phyloP scores from a whole-genome alignment of 768 basidiomycete species.

The Amanita muscaria region DNA sequence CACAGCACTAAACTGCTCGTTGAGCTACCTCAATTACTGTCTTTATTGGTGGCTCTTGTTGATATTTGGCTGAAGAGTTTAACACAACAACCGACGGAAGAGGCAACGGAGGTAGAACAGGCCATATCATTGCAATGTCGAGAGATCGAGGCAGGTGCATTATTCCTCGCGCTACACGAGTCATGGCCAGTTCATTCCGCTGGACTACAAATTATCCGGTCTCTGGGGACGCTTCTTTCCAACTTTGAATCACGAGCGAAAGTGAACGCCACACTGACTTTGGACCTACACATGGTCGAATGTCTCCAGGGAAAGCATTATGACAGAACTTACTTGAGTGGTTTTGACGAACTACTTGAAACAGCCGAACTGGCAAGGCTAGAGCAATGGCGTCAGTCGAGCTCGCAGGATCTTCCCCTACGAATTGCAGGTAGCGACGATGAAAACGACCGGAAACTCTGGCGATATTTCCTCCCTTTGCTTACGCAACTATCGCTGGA shows the following conservation, averaged over 20 bases:
- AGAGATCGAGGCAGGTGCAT: conserved; percentile 61
- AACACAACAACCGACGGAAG: conserved; percentile 28
- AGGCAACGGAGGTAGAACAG: conserved; percentile 33
- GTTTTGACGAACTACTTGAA: conserved; percentile 61
- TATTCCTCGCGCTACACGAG: conserved; percentile 68
- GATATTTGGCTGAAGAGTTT: conserved; percentile 56
- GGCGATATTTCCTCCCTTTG: conserved; percentile 64
- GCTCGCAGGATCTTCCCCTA: conserved; percentile 47
- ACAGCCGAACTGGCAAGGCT: conserved; percentile 50
- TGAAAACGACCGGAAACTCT: conserved; percentile 60
- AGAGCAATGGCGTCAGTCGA: conserved; percentile 56
- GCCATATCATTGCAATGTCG: conserved; percentile 36
- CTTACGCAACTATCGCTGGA: conserved; percentile 53
- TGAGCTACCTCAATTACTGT: conserved; percentile 58
- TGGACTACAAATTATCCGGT: conserved; percentile 58
- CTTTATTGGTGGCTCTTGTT: conserved; percentile 67
- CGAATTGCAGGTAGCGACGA: conserved; percentile 65
- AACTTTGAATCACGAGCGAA: conserved; percentile 30
- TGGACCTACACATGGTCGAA: conserved; percentile 35
- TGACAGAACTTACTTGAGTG: conserved; percentile 42
- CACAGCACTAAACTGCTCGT: conserved; percentile 52
- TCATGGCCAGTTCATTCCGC: conserved; percentile 38
- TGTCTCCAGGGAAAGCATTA: conserved; percentile 43
- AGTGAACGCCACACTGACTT: conserved; percentile 18
- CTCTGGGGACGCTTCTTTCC: conserved; percentile 40